Evolutionary conservation across 2,329 filamentous ascomycete genomes (phyloP).

Genomic region (Boeremia lycopersici): DNA sequence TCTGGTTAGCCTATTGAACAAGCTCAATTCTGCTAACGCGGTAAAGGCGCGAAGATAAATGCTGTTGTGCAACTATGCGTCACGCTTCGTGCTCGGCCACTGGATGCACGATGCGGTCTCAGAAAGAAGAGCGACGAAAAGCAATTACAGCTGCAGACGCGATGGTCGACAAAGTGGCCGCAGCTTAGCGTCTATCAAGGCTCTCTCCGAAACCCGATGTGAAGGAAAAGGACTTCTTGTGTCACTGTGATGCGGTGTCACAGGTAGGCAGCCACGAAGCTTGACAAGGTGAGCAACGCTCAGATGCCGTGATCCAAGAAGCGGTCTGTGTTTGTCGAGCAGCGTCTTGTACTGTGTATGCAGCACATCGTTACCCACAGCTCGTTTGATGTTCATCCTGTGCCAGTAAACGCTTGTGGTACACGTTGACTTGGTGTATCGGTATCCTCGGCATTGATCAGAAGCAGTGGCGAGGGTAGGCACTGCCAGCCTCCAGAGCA

Average conservation of each 20-base stretch:
- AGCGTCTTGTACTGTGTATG: background rate
- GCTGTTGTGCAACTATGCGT: slow-evolving; percentile 6
- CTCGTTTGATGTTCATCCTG: slow-evolving; percentile 3
- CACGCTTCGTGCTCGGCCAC: slow-evolving; percentile 6
- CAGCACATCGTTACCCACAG: slow-evolving; percentile 9
- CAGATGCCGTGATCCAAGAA: background rate
- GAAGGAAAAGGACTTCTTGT: slow-evolving; percentile 3
- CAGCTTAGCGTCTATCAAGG: slow-evolving; percentile 3
- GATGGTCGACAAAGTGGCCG: slow-evolving; percentile 8
- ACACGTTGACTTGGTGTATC: background rate
- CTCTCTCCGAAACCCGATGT: background rate
- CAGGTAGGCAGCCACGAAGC: slow-evolving; percentile 18
- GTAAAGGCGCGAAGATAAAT: slow-evolving; percentile 7
- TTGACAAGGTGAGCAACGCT: slow-evolving; percentile 10
- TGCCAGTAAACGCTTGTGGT: slow-evolving; percentile 1
- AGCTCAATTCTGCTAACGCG: background rate
- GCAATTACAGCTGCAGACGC: slow-evolving; percentile 13
- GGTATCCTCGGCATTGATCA: background rate
- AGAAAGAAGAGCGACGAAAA: slow-evolving; percentile 12
- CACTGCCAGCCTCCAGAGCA: slow-evolving; percentile 1
- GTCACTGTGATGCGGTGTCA: slow-evolving; percentile 2
- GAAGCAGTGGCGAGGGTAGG: background rate
- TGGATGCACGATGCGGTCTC: slow-evolving; percentile 7
- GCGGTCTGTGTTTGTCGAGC: slow-evolving; percentile 3
- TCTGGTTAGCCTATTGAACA: background rate